Base-by-base conservation (phyloP, 495 filamentous ascomycete species). In the Penicillium coprophilum region DNA sequence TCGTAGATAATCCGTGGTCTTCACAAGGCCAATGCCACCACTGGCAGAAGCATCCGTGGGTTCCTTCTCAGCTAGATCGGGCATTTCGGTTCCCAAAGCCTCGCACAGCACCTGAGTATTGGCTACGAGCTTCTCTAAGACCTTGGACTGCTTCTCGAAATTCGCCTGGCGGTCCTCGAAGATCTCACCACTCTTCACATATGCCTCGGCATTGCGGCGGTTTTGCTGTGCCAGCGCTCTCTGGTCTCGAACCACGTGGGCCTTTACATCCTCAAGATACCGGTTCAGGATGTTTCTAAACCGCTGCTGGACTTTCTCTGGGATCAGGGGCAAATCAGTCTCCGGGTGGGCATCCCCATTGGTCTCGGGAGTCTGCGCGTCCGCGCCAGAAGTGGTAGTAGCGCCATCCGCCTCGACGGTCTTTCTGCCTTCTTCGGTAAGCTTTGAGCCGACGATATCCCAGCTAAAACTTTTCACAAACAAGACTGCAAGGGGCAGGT, bases 151-250 rank as follows among this genome's bases (percentile, higher is more conserved):
- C 71, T 91, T 96, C 68, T 99, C 94, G 58, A 94, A 96, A 62
- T 91, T 97, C 28, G 91, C 83, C 66, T 99, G 94, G 17, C 94
- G 89, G 65, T 99, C 94, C 67, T 99, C 94, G 60, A 99, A 99
- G 41, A 99, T 92, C 65, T 99, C 94, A 13, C 94, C 94, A 40
- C 95, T 97, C 66, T 96, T 96, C 60, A 99, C 91, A 67, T 99
- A 99, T 6, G 93, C 94, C 69, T 99, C 94, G 3, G 95, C 92
- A 76, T 99, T 97, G 46, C 92, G 91, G 55, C 90, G 88, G 46
- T 86, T 89, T 71, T 99, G 94, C 23, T 77, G 79, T 55, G 82
- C 80, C 34, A 97, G 85, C 7, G 86, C 85, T 71, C 93, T 91
- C 66, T 99, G 94, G 61, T 97, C 93, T 6, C 88, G 87, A 44